Evolutionary conservation across 1,284 basidiomycete species (phyloP).

Genomic region (Mycena citricolor): DNA sequence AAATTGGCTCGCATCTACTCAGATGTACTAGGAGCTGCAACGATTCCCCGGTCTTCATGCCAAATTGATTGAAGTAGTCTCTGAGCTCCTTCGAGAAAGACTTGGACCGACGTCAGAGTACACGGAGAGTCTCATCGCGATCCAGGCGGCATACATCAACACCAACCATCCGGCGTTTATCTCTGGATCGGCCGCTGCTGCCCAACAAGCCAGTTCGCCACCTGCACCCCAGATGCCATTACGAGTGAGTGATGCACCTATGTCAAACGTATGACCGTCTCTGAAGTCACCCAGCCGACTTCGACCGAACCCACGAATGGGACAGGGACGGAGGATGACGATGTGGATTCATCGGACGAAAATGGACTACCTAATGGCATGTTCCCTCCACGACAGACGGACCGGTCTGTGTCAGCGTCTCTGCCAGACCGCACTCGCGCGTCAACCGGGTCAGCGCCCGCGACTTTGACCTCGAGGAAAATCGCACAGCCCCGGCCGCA

Average conservation of each 20-base stretch:
- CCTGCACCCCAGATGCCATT: constrained; percentile 45
- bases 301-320: constrained; percentile 61
- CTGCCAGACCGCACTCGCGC: constrained; percentile 68
- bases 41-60: constrained; percentile 93
- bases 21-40: constrained; percentile 78
- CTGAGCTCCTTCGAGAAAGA: constrained; percentile 91
- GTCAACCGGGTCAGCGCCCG: constrained; percentile 34
- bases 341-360: constrained; percentile 57
- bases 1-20: constrained; percentile 2
- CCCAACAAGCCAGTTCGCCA: constrained; percentile 45
- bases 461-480: constrained; percentile 22
- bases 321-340: constrained; percentile 51
- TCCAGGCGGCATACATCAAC: constrained; percentile 99
- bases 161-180: constrained; percentile 95
- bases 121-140: constrained; percentile 92
- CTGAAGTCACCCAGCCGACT: constrained; percentile 42
- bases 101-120: constrained; percentile 97
- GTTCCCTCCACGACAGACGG: constrained; percentile 48
- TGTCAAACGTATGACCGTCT: background rate
- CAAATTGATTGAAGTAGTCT: constrained; percentile 96
- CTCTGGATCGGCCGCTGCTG: constrained; percentile 62
- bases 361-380: constrained; percentile 49
- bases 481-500: constrained; percentile 26
- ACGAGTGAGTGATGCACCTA: constrained; percentile 56
- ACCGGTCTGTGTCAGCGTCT: constrained; percentile 79